Conservation (phyloP, 495 filamentous ascomycete species). For the Xylaria longipes region DNA sequence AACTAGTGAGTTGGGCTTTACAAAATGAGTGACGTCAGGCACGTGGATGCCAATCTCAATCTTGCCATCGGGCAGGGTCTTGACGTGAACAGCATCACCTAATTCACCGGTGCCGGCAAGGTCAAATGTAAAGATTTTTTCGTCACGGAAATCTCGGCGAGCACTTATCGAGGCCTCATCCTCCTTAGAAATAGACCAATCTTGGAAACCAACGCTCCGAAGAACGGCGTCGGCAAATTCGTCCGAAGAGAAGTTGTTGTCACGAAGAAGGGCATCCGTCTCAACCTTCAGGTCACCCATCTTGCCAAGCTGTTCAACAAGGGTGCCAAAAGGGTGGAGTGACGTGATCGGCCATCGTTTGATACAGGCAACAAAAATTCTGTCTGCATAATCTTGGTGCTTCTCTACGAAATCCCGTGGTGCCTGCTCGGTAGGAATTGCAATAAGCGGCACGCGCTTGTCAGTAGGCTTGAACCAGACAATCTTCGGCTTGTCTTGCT, state of each 20-base stretch:
- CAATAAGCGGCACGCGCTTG: constrained; percentile 96
- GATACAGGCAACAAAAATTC: constrained; percentile 98
- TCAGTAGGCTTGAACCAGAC: constrained; percentile 99
- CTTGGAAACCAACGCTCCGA: constrained; percentile 88
- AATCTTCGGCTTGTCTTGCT: constrained; percentile 98
- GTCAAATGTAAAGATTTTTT: constrained; percentile 91
- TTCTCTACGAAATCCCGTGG: constrained; percentile 98
- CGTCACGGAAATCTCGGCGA: constrained; percentile 88
- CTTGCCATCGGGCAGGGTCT: constrained; percentile 77
- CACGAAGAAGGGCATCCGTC: constrained; percentile 93
- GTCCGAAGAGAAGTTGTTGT: constrained; percentile 98
- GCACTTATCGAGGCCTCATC: constrained; percentile 73
- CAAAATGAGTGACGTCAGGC: constrained; percentile 93
- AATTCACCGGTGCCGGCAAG: constrained; percentile 82
- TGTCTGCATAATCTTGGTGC: constrained; percentile 94
- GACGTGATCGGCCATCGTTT: constrained; percentile 99
- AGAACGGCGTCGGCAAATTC: constrained; percentile 97
- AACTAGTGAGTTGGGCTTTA: constrained; percentile 93
- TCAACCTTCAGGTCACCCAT: constrained; percentile 98
- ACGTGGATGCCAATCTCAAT: constrained; percentile 97
- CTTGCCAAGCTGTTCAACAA: constrained; percentile 95
- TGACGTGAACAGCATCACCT: constrained; percentile 91
- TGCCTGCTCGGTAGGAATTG: constrained; percentile 97
- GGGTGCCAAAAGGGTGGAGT: constrained; percentile 94
- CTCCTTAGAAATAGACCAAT: constrained; percentile 87